These are phyloP conservation scores for Skeletonema marinoi DNA, from an alignment of 108 stramenopile species.

Conservation along the genomic window DNA sequence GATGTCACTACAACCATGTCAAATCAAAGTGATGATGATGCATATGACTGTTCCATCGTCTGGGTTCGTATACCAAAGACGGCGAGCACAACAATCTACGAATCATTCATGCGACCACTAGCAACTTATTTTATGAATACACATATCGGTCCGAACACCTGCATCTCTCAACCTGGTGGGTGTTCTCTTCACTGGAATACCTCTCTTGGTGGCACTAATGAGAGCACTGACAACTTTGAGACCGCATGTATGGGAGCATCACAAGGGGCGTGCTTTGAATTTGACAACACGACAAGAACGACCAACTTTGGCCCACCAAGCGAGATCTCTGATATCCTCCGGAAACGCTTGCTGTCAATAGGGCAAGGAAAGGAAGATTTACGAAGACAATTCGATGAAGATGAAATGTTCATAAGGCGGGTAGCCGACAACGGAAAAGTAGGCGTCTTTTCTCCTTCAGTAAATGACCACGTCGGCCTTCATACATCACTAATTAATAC, in stretches of 20 bases:
- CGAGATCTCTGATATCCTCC: not conserved
- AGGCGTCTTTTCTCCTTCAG: not conserved
- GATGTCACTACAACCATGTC: not conserved
- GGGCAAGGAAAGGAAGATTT: not conserved
- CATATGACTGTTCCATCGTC: not conserved
- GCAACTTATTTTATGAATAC: not conserved
- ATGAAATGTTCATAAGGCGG: not conserved
- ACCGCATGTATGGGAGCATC: not conserved
- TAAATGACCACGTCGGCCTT: conserved; percentile 14
- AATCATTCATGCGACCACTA: not conserved
- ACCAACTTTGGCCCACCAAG: not conserved
- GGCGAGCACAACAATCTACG: not conserved
- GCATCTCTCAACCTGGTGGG: not conserved
- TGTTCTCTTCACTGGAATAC: not conserved
- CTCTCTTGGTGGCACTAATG: not conserved
- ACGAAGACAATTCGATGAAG: not conserved
- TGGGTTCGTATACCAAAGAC: not conserved
- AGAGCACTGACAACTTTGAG: not conserved
- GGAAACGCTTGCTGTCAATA: not conserved
- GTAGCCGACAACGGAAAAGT: not conserved
- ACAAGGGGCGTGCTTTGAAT: not conserved
- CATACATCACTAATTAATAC: conserved; percentile 20
- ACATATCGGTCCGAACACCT: not conserved
- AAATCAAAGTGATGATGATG: not conserved
- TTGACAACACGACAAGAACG: not conserved